Conservation (phyloP, 306 rosid genomes). For the Luffa acutangula region DNA sequence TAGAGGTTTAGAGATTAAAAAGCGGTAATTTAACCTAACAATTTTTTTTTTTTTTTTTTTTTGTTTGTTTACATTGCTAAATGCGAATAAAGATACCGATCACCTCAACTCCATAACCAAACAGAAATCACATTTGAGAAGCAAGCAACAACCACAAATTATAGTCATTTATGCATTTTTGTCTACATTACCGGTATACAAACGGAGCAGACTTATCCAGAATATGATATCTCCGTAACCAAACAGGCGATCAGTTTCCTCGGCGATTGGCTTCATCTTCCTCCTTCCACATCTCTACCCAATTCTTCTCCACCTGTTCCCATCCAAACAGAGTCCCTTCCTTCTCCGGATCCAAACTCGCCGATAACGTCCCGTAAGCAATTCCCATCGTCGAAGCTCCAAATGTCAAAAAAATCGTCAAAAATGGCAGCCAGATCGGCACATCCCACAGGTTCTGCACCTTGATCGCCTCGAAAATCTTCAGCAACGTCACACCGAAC, state of each 20-base stretch:
- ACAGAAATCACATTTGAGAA: background rate
- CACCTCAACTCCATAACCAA: background rate
- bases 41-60: too few species aligned
- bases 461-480: slow-evolving; percentile 36
- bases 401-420: slow-evolving; percentile 42
- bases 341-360: slow-evolving; percentile 62
- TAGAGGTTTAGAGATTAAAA: too few species aligned
- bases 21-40: too few species aligned
- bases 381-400: slow-evolving; percentile 65
- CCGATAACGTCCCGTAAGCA: slow-evolving; percentile 64
- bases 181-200: background rate
- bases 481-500: slow-evolving; percentile 42
- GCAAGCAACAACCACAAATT: background rate
- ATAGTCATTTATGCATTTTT: background rate
- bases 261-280: slow-evolving; percentile 25
- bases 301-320: slow-evolving; percentile 48
- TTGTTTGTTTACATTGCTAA: background rate
- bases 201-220: background rate
- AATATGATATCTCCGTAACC: background rate
- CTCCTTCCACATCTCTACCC: slow-evolving; percentile 84
- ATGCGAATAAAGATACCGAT: background rate
- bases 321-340: slow-evolving; percentile 63
- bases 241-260: background rate
- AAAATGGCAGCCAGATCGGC: slow-evolving; percentile 64
- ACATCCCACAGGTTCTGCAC: slow-evolving; percentile 38